Percentiles rank a stretch among this genome's conserved stretches.
phyloP scores from a whole-genome alignment of 2,329 filamentous ascomycete genomes.

The Pseudopithomyces chartarum region DNA sequence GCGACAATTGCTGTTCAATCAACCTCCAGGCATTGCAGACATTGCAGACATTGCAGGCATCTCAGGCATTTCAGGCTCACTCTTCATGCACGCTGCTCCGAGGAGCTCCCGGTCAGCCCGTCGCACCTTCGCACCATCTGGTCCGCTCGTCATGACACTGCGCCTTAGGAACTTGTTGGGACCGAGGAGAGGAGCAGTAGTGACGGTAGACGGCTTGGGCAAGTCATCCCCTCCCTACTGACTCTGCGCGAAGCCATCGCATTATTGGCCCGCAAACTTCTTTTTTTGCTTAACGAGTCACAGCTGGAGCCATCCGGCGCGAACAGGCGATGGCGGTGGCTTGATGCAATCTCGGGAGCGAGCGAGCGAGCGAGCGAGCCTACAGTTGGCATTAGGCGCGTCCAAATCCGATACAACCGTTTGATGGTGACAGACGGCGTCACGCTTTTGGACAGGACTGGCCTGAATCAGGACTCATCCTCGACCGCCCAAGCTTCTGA shows the following conservation, averaged over 20 bases:
- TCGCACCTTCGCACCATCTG: not conserved
- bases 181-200: not conserved
- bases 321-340: slow-evolving; percentile 26
- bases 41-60: slow-evolving; percentile 11
- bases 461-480: slow-evolving; percentile 18
- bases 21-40: slow-evolving; percentile 15
- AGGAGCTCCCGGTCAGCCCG: not conserved
- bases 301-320: slow-evolving; percentile 12
- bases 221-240: slow-evolving; percentile 13
- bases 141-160: not conserved
- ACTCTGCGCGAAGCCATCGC: slow-evolving; percentile 19
- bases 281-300: slow-evolving; percentile 15
- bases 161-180: not conserved
- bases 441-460: slow-evolving; percentile 16
- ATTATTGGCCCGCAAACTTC: slow-evolving; percentile 22
- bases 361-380: slow-evolving; percentile 25
- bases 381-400: slow-evolving; percentile 23
- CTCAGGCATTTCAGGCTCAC: slow-evolving; percentile 13
- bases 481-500: slow-evolving; percentile 25
- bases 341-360: slow-evolving; percentile 36
- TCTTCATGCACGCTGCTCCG: slow-evolving; percentile 17
- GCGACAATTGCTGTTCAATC: slow-evolving; percentile 15
- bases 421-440: slow-evolving; percentile 26
- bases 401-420: slow-evolving; percentile 25
- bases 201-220: not conserved